A percentile compares a stretch with the other conserved stretches of the same genome.
These are phyloP conservation scores for Suhomyces sp. DNA, from an alignment of 805 yeast genomes.

Conservation along the genomic window DNA sequence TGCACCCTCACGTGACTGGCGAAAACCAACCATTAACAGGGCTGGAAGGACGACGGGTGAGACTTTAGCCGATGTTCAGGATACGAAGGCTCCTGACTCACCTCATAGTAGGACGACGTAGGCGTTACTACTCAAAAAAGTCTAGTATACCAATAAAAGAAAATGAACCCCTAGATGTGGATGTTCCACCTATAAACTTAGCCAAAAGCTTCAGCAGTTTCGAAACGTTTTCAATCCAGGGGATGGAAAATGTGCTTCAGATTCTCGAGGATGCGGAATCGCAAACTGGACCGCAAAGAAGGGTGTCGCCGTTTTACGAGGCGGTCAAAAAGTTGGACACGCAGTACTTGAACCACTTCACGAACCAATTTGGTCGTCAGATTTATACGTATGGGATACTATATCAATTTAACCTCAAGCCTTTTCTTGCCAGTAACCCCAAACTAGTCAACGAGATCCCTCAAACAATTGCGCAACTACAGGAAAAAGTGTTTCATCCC, in stretches of 20 bases:
- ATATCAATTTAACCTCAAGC: conserved; percentile 11
- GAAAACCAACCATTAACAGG: too few species aligned
- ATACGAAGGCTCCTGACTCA: background rate
- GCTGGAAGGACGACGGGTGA: background rate
- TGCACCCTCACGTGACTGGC: background rate
- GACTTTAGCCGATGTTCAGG: background rate
- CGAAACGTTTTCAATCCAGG: conserved; percentile 9
- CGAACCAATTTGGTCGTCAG: conserved; percentile 11
- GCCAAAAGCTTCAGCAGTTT: background rate
- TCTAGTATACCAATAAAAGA: background rate
- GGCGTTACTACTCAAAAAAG: background rate
- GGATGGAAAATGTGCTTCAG: conserved; percentile 13
- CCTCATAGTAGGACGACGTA: background rate
- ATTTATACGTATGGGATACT: conserved; percentile 9
- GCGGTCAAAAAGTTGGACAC: conserved; percentile 11
- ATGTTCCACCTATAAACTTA: conserved; percentile 5
- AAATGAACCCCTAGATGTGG: background rate
- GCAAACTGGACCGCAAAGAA: conserved; percentile 1
- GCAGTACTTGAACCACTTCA: conserved; percentile 12
- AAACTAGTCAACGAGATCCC: background rate
- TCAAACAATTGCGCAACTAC: background rate
- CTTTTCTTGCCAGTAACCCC: conserved; percentile 10
- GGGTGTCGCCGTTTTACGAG: conserved; percentile 6
- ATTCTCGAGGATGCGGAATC: conserved; percentile 12
- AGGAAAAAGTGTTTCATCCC: background rate